Base-by-base conservation (phyloP, 257 asterid species). In the Jasminum sambac region DNA sequence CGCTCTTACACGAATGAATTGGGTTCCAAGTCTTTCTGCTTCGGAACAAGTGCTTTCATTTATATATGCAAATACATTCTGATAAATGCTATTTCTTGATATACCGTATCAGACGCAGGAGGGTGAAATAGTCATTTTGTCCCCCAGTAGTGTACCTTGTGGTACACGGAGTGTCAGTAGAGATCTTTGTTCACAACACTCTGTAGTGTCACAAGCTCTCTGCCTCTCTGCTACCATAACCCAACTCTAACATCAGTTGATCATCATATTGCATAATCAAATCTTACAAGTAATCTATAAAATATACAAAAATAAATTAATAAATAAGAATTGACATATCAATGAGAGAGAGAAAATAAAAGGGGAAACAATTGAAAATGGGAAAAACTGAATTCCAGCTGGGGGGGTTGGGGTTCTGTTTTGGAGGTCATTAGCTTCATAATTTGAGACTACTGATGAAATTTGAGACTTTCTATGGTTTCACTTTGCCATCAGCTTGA, bases 401-500 rank as follows among this genome's bases (percentile, higher is more conserved):
- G 11, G 72, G 66, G 40, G 36, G 36, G 36, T 1, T 30, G 36
- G 36, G 36, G 36, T 30, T n/a, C n/a, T n/a, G n/a, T n/a, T n/a
- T n/a, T n/a, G n/a, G n/a, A n/a, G n/a, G n/a, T n/a, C n/a, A n/a
- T n/a, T n/a, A n/a, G n/a, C n/a, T n/a, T n/a, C n/a, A n/a, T n/a
- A n/a, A n/a, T n/a, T n/a, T n/a, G n/a, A n/a, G n/a, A 43, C 16
- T 24, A 10, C n/a, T 58, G 5, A 26, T 23, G 41, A 11, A 5
- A 67, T 61, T 48, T 55, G 25, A n/a, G 2, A 30, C 2, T 42
- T 66, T 11, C 74, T 30, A 62, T 17, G 25, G 11, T 46, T 76
- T 40, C 23, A 66, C 42, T 63, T 85, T 71, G 81, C 74, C 78
- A 91, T 63, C 74, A 91, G 77, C 68, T 78, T 65, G 71, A 79